These are phyloP conservation scores for Pseudocercospora eumusae DNA, from an alignment of 2,329 filamentous ascomycete genomes.

Conservation along the genomic window DNA sequence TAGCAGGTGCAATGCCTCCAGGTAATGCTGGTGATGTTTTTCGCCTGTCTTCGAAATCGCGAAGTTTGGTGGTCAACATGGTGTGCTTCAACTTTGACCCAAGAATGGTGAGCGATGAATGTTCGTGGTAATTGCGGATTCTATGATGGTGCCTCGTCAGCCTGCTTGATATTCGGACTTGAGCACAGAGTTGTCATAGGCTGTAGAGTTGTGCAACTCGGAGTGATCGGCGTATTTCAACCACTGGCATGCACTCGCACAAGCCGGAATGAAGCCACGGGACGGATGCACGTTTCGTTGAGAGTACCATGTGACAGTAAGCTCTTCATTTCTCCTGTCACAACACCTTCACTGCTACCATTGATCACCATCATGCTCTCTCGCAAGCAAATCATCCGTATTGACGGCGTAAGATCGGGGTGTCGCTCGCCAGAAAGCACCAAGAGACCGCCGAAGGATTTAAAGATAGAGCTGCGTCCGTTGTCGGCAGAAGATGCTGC, in stretches of 20 bases:
- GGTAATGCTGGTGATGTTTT: conserved; percentile 12
- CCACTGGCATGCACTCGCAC: neutral
- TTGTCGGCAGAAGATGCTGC: conserved; percentile 5
- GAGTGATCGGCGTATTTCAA: conserved; percentile 4
- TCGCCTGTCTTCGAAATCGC: conserved; percentile 19
- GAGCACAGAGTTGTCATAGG: too few species aligned
- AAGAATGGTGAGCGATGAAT: too few species aligned
- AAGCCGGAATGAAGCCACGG: conserved; percentile 3
- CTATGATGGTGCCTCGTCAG: neutral
- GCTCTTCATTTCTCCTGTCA: neutral
- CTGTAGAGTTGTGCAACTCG: neutral
- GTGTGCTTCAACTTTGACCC: neutral
- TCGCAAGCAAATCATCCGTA: conserved; percentile 3
- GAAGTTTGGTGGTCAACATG: conserved; percentile 17
- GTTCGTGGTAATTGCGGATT: too few species aligned
- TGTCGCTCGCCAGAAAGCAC: conserved; percentile 4
- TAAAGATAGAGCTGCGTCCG: neutral
- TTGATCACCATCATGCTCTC: neutral
- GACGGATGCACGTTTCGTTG: neutral
- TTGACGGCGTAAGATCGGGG: neutral
- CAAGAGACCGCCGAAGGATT: neutral
- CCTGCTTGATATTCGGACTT: too few species aligned
- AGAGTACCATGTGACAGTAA: neutral
- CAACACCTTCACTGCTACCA: neutral
- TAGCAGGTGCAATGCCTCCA: conserved; percentile 24